Base-by-base conservation (phyloP, 257 asterid species). In the Anisodus tanguticus region DNA sequence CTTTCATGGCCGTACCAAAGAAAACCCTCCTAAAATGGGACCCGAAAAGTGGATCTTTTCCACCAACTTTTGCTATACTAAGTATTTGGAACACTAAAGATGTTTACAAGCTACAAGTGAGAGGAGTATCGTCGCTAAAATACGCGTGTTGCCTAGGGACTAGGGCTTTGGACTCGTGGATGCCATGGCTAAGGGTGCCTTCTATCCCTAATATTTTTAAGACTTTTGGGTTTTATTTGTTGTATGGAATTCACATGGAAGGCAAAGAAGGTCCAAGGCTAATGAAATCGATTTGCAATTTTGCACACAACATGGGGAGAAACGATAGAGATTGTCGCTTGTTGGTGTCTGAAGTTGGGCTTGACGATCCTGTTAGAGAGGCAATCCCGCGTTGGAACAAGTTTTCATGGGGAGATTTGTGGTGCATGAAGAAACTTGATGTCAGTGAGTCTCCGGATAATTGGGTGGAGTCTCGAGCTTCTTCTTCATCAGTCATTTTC, bases 381-480 rank as follows among this genome's bases (percentile, higher is more conserved):
- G 93, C 90, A 2, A 86, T 95, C 19, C 98, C 98, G 3, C 92
- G 91, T 72, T 95, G 98, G 97, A 91, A 88, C 88, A 91, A 85
- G 76, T 92, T 93, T 67, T 95, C 98, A 3, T 93, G 97, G 97
- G 97, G 92, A 78, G 97, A 95, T 84, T 66, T 95, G 12, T 95
- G 97, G 98, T 95, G 98, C 91, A 91, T 93, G 4, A 95, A 95
- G 90, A 88, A 84, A 68, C 89, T 93, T 81, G 84, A 43, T 5
- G 39, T 81, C 3, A 26, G 43, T 19, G 83, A 87, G 7, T 54
- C 26, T 51, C 39, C n/a, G 16, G 88, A 89, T 74, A 89, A 80
- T 60, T 95, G 97, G 97, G 63, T 83, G 35, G 90, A 70, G 64
- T 89, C 92, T 41, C 49, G 70, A 5, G 83, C 26, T 31, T 86